phyloP scores from a whole-genome alignment of 441 rosid species.

The Adansonia grandidieri region DNA sequence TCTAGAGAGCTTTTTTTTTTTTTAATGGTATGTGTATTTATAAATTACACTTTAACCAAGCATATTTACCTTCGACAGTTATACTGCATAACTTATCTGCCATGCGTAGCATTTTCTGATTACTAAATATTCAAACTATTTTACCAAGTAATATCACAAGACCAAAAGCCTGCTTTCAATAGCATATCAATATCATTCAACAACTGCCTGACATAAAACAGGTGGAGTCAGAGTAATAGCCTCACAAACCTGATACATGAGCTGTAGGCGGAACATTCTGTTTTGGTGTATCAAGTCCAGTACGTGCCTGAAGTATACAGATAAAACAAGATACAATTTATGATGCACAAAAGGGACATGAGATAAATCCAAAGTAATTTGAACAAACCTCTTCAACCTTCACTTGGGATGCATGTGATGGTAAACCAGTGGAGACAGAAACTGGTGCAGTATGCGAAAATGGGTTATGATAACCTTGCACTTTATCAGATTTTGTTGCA shows the following conservation, averaged over 20 bases:
- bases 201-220: not conserved
- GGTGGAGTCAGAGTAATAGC: not conserved
- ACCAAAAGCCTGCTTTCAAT: not conserved
- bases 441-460: slow-evolving; percentile 41
- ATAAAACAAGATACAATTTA: slow-evolving; percentile 25
- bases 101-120: not conserved
- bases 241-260: slow-evolving; percentile 64
- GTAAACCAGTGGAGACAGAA: slow-evolving; percentile 44
- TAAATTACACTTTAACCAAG: not conserved
- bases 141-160: slow-evolving; percentile 10
- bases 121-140: not conserved
- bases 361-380: slow-evolving; percentile 19
- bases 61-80: not conserved
- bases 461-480: slow-evolving; percentile 44
- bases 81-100: not conserved
- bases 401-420: slow-evolving; percentile 45
- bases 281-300: slow-evolving; percentile 56
- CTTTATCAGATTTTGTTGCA: slow-evolving; percentile 48
- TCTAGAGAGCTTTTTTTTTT: slow-evolving; percentile 5
- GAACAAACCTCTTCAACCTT: slow-evolving; percentile 68
- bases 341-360: not conserved
- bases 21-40: not conserved
- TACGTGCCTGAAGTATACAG: slow-evolving; percentile 45
- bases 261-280: slow-evolving; percentile 48
- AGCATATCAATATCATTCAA: slow-evolving; percentile 5